Evolutionary conservation across 768 basidiomycete genomes (phyloP), one percentile per base, ranked within the genome.

Genomic region (Trametes meyenii): DNA sequence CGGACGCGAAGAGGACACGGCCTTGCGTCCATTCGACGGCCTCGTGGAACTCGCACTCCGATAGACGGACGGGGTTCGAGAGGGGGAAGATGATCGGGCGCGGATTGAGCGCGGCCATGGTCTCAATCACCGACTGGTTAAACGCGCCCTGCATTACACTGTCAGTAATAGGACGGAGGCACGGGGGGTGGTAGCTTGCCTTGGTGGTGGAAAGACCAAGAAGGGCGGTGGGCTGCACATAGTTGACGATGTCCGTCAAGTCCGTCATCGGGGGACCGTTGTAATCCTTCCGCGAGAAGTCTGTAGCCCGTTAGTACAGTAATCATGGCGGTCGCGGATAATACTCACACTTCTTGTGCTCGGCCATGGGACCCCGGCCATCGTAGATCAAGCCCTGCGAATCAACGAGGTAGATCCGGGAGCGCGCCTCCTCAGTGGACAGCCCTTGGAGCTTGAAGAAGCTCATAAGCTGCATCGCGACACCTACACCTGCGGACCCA

Each of bases 71-170:
- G 45, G 95, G 95, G 78, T 96, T 97, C 23, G 91, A 93, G 11
- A 96, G 84, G 35, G 95, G 92, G 82, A 96, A 96, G 72, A 96
- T 84, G 77, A 96, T 94, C 23, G 95, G 95, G 17, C 86, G 83
- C 4, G 84, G 78, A 74, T 95, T 96, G 68, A 89, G 80, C 29
- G 82, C 80, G 17, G 88, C 84, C 94, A 97, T 94, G 0, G 82
- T 76, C 64, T 84, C 77, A 50, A 96, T 83, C 53, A 92, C 87
- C 16, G 82, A 79, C 43, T 85, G 77, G 50, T 78, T 83, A 77
- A 96, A 97, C 1, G 93, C 90, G 35, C 86, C 87, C 84, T 85
- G 60, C 1, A 51, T 29, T 26, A 67, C 50, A 26, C n/a, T 8
- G 5, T 38, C 17, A 40, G 52, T 43, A 21, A 26, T 21, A 40